A percentile compares a stretch with the other conserved stretches of the same genome.
phyloP scores from a whole-genome alignment of 805 yeast genomes.

The Candida piceae region DNA sequence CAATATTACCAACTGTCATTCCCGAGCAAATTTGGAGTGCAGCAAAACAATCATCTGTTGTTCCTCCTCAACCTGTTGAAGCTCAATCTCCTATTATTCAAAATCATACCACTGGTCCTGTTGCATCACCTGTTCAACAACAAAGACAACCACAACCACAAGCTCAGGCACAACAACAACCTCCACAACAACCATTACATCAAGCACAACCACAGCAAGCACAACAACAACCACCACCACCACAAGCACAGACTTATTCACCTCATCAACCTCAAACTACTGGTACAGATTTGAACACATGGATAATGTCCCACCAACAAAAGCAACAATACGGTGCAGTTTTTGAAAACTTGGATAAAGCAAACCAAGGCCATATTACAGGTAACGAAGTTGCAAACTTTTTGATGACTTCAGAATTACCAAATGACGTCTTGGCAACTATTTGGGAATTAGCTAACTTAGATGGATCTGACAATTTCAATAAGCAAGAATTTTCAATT shows the following conservation, averaged over 20 bases:
- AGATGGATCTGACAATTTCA: conserved; percentile 77
- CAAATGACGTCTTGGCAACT: conserved; percentile 78
- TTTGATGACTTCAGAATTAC: conserved; percentile 79
- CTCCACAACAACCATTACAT: background rate
- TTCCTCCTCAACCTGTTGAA: conserved; percentile 13
- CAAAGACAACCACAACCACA: conserved; percentile 17
- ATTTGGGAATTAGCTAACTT: conserved; percentile 95
- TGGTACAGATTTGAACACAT: conserved; percentile 30
- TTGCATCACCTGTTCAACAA: conserved; percentile 13
- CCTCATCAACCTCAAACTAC: conserved; percentile 16
- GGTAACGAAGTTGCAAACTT: conserved; percentile 85
- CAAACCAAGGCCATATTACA: conserved; percentile 54
- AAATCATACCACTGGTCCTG: too few species aligned
- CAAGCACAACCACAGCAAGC: too few species aligned
- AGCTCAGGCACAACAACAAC: conserved; percentile 1
- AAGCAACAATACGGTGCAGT: conserved; percentile 74
- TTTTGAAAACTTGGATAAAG: conserved; percentile 72
- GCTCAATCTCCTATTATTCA: too few species aligned
- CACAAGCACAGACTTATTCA: conserved; percentile 1
- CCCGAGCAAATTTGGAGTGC: conserved; percentile 31
- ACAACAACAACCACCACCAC: conserved; percentile 9
- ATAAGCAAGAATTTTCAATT: conserved; percentile 79
- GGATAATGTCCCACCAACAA: conserved; percentile 67
- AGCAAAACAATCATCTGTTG: conserved; percentile 17
- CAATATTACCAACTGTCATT: conserved; percentile 31